These are phyloP conservation scores for Actinomortierella ambigua DNA, from an alignment of 371 early-diverging fungal genomes.

Conservation along the genomic window DNA sequence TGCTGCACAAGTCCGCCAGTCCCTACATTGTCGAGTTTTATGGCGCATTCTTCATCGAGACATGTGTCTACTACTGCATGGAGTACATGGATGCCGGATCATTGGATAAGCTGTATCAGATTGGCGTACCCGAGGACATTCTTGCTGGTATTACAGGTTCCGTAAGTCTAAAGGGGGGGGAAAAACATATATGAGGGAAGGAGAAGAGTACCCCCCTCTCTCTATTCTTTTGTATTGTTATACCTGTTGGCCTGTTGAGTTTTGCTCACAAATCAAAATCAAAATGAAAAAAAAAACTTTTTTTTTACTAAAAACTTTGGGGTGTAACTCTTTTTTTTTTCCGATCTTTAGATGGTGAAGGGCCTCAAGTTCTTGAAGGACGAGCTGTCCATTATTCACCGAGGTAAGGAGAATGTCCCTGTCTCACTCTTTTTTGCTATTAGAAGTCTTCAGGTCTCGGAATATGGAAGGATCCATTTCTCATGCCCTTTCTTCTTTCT, in stretches of 20 bases:
- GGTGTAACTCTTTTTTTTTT: neutral
- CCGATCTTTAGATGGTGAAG: constrained; percentile 69
- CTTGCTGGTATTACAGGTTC: constrained; percentile 78
- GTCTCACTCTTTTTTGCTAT: neutral
- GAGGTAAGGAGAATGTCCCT: constrained; percentile 49
- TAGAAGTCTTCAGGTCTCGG: neutral
- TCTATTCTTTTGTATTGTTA: constrained; percentile 2
- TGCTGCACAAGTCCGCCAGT: constrained; percentile 85
- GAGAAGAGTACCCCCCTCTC: neutral
- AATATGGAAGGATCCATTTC: neutral
- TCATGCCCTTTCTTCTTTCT: neutral
- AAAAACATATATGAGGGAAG: neutral
- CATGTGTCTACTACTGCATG: constrained; percentile 95
- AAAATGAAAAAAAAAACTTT: too few species aligned
- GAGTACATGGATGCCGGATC: constrained; percentile 97
- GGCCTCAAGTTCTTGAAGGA: constrained; percentile 90
- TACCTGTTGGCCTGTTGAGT: constrained; percentile 6
- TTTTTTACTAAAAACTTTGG: too few species aligned
- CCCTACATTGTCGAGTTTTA: constrained; percentile 96
- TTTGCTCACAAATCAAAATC: neutral
- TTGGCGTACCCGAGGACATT: constrained; percentile 84
- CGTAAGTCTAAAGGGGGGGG: constrained; percentile 49
- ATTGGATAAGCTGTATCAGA: constrained; percentile 82
- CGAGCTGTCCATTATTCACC: constrained; percentile 89
- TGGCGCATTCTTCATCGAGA: constrained; percentile 96